Percentiles rank a stretch among this genome's conserved stretches.
Evolutionary conservation across 345 rosid species (phyloP).

Genomic region (Moringa oleifera): DNA sequence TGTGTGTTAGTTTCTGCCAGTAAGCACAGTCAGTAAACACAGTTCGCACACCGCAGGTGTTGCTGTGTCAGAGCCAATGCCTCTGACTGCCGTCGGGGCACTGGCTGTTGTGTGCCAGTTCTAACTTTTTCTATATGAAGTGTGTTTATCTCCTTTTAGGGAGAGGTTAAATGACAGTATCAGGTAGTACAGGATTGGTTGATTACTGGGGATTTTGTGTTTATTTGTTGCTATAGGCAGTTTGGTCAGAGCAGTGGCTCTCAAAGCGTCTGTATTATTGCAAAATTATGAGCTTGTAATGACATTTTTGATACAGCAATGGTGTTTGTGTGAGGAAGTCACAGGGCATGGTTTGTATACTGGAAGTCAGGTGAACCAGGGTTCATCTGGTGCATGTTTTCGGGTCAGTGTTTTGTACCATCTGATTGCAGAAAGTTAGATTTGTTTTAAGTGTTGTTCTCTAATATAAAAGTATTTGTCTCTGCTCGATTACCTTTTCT

Average conservation of each 20-base stretch:
- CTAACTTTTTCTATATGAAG: slow-evolving; percentile 32
- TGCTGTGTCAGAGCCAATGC: slow-evolving; percentile 26
- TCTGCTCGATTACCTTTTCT: not conserved
- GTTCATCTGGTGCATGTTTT: not conserved
- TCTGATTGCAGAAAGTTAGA: not conserved
- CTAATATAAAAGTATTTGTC: not conserved
- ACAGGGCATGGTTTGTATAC: slow-evolving; percentile 4
- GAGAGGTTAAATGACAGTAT: slow-evolving; percentile 4
- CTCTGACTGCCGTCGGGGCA: slow-evolving; percentile 43
- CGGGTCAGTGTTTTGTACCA: not conserved
- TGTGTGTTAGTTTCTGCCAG: slow-evolving; percentile 24
- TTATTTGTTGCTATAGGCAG: slow-evolving; percentile 1
- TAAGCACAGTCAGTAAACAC: too few species aligned
- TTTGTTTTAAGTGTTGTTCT: not conserved
- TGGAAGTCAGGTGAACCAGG: not conserved
- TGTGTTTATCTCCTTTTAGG: slow-evolving; percentile 25
- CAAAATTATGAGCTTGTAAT: slow-evolving; percentile 4
- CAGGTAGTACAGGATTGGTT: slow-evolving; percentile 6
- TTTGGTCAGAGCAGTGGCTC: slow-evolving; percentile 1
- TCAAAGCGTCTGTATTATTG: not conserved
- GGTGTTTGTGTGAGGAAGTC: slow-evolving; percentile 1
- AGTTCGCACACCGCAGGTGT: slow-evolving; percentile 20
- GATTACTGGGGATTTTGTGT: slow-evolving; percentile 4
- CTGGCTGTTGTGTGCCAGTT: slow-evolving; percentile 36
- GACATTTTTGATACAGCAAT: slow-evolving; percentile 16